These are phyloP conservation scores for Pseudocohnilembus persalinus DNA, from an alignment of 169 alveolate genomes.

Conservation along the genomic window DNA sequence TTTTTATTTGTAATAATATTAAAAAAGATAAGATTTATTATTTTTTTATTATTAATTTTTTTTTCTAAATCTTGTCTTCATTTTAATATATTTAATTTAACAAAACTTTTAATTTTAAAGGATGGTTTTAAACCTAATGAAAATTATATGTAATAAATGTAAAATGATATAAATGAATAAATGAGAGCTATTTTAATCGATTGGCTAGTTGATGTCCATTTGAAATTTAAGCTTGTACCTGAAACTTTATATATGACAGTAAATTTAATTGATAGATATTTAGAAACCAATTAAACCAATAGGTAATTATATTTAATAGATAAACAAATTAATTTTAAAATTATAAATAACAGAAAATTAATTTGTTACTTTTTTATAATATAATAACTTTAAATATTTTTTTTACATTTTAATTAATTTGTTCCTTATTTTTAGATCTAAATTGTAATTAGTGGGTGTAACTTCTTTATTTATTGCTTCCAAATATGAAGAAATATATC, in stretches of 20 bases:
- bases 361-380: too few species aligned
- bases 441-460: conserved; percentile 75
- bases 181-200: conserved; percentile 83
- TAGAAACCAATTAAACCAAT: conserved; percentile 26
- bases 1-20: too few species aligned
- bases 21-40: too few species aligned
- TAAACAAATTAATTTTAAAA: too few species aligned
- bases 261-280: conserved; percentile 79
- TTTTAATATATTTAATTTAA: too few species aligned
- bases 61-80: too few species aligned
- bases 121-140: neutral
- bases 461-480: conserved; percentile 82
- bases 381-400: too few species aligned
- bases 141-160: neutral
- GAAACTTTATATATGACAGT: conserved; percentile 84
- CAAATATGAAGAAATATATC: conserved; percentile 83
- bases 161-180: conserved; percentile 68
- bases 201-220: conserved; percentile 84
- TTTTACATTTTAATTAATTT: too few species aligned
- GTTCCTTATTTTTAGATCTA: conserved; percentile 27
- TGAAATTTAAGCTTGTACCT: conserved; percentile 72
- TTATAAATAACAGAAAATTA: too few species aligned
- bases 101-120: neutral
- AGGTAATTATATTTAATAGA: conserved; percentile 23
- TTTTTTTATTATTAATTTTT: too few species aligned